Base-by-base conservation (phyloP, 2,329 filamentous ascomycete genomes). In the Neonectria punicea region DNA sequence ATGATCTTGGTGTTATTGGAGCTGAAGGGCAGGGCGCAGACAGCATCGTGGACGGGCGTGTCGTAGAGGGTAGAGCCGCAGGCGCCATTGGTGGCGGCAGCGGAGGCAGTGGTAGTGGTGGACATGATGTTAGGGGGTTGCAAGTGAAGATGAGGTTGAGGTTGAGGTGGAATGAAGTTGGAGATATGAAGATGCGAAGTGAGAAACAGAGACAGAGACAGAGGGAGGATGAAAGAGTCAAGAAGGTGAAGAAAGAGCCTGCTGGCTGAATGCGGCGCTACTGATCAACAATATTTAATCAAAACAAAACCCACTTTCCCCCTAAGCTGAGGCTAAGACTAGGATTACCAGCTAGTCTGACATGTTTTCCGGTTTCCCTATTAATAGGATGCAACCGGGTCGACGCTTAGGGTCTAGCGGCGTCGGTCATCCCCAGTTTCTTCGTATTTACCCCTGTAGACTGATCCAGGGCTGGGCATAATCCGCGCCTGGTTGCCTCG, bases 1-100 rank as follows among this genome's bases (percentile, higher is more conserved):
- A 85, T 80, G 64, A 82, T 77, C 41, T 80, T 75, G 56, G 80
- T 78, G 76, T 82, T 74, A 67, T 83, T 82, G 5, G 75, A 73
- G 66, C 73, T 75, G 63, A 75, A 75, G 28, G 79, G 73, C 54
- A 84, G 75, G 3, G 78, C 85, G 73, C 85, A 86, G 44, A 79
- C 80, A 16, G 78, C 74, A 63, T 86, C 49, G 16, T 51, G 30
- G 30, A 51, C 18, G 28, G 49, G 49, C 4, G 32, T 51, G 49
- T 51, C 49, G 11, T 51, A 51, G 49, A 51, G 49, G 2, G 30
- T 51, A 32, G 49, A 18, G 30, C 49, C 49, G n/a, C 49, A 51
- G 6, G 49, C 30, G 49, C 49, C 49, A 20, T 8, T 32, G 18
- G 30, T 36, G n/a, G 49, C 30, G 30, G 49, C 18, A 6, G 49